Base-by-base conservation (phyloP, 1,284 basidiomycete species). In the Sparassis latifolia region DNA sequence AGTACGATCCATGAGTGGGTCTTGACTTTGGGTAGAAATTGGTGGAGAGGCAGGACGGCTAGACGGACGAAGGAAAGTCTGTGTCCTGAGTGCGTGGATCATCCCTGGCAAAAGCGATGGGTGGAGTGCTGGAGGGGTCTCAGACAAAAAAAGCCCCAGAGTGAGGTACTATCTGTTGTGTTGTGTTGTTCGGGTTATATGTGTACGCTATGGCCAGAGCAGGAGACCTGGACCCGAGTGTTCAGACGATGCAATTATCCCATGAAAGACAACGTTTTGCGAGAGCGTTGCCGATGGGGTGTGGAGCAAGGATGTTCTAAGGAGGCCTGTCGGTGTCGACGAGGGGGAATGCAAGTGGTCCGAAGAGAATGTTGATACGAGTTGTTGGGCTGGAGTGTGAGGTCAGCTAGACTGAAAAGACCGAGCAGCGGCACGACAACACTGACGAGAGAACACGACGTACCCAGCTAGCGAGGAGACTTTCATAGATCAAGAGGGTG, bases 281-380 rank as follows among this genome's bases (percentile, higher is more conserved):
- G 52, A 55, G 50, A 54, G 51, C 48, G 33, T 37, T 20, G 45
- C 48, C 45, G 37, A 10, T 42, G 50, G 46, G 52, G 37, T 42
- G 42, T 47, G 47, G 37, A 40, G 46, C 52, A 48, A 49, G 20
- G 52, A 46, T 63, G 67, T 65, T 68, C 78, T 83, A 89, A 79
- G 87, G 86, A 65, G 86, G 86, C 57, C 82, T 74, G 76, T 89
- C 85, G 55, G 78, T 80, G 77, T 80, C 80, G 64, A 83, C 69
- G 59, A 82, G 74, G 65, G 72, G 67, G 71, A 72, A 74, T 55
- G 68, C 77, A 73, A 80, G 76, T 59, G 82, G 84, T 65, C 72
- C 75, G 68, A 82, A 77, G 72, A 76, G 76, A 77, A 80, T 75
- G 76, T 72, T 72, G 65, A 74, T 75, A 65, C 55, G 61, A 52